Evolutionary conservation across 305 asterid genomes (phyloP).

Genomic region (Fraxinus xanthoxyloides): DNA sequence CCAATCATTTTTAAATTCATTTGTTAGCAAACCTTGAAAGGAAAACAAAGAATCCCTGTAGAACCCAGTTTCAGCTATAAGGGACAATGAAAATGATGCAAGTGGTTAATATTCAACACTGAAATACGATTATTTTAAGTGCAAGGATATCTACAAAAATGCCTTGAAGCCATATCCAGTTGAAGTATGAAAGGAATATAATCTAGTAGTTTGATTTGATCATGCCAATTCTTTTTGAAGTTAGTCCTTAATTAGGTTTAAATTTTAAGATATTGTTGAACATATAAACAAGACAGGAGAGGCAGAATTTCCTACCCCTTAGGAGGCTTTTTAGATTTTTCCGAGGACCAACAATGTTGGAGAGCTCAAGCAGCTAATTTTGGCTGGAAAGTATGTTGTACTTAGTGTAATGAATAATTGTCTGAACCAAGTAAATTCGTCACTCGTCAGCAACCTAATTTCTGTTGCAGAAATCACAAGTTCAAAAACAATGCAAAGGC

Average conservation of each 20-base stretch:
- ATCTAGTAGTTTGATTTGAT: not conserved
- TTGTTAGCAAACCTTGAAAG: not conserved
- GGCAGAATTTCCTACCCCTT: not conserved
- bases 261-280: not conserved
- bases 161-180: not conserved
- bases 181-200: too few relatives aligned
- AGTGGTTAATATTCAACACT: not conserved
- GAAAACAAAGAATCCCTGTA: not conserved
- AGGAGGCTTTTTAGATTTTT: not conserved
- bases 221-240: not conserved
- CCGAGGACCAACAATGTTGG: not conserved
- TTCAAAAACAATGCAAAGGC: constrained; percentile 81
- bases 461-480: constrained; percentile 59
- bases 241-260: not conserved
- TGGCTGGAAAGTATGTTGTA: not conserved
- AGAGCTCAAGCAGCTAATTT: not conserved
- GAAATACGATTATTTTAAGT: not conserved
- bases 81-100: not conserved
- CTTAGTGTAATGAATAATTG: not conserved
- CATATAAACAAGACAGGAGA: not conserved
- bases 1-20: constrained; percentile 7
- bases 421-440: not conserved
- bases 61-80: not conserved
- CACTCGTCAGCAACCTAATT: constrained; percentile 12
- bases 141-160: not conserved